These are phyloP conservation scores for Trichoderma asperellum DNA, from an alignment of 2,329 filamentous ascomycete genomes.

Conservation along the genomic window DNA sequence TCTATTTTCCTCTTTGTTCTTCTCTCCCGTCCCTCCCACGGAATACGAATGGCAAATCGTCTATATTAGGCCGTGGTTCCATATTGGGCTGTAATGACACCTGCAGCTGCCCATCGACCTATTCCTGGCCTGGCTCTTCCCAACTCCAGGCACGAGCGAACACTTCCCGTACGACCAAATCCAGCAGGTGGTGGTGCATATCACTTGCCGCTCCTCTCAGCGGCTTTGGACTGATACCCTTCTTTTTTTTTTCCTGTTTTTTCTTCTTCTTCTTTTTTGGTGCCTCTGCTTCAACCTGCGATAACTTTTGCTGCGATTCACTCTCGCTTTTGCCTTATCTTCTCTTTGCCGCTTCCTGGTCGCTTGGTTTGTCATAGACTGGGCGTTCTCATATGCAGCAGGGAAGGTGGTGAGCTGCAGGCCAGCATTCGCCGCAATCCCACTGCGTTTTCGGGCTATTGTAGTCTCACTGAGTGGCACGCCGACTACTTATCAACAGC, in stretches of 20 bases:
- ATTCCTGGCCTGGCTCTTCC: not conserved
- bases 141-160: not conserved
- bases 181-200: slow-evolving; percentile 23
- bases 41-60: not conserved
- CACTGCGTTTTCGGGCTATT: not conserved
- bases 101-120: slow-evolving; percentile 4
- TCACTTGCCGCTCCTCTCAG: slow-evolving; percentile 16
- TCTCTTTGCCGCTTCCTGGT: not conserved
- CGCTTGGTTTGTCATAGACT: not conserved
- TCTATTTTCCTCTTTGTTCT: not conserved
- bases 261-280: not conserved
- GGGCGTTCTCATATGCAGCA: not conserved
- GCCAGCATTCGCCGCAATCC: not conserved
- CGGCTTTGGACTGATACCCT: not conserved
- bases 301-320: not conserved
- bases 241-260: not conserved
- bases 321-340: not conserved
- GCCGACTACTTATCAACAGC: not conserved
- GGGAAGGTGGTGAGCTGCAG: not conserved
- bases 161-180: slow-evolving; percentile 20
- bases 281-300: not conserved
- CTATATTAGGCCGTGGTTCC: slow-evolving; percentile 3
- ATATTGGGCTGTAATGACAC: slow-evolving; percentile 19
- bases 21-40: not conserved
- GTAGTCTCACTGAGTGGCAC: not conserved